Evolutionary conservation across 1,284 basidiomycete genomes (phyloP), one percentile per base, ranked within the genome.

Genomic region (Cryptococcus sp.): DNA sequence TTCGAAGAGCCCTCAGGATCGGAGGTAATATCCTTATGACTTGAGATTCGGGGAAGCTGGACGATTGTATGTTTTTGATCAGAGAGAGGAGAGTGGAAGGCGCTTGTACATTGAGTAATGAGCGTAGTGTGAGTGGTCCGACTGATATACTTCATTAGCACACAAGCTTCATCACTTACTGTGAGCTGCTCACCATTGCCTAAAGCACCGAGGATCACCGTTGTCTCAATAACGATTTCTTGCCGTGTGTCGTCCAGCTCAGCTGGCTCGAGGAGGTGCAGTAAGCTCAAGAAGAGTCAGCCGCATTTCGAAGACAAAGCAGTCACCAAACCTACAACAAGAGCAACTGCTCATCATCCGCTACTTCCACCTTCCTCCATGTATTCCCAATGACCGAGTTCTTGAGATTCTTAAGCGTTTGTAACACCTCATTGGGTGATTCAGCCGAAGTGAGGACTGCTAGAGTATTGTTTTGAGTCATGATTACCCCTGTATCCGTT

Each of bases 331-430:
- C 73, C 49, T 50, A 72, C 72, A 67, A 62, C 7, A 47, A 32
- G n/a, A 75, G 49, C 7, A 71, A 52, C 43, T 62, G 55, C 10
- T 67, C 63, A 57, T 72, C 68, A 46, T 70, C 63, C 1, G 70
- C 72, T 10, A 74, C 61, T 53, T 74, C 67, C 30, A 75, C 71
- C 64, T 77, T 77, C 59, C 70, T 73, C 68, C 67, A 67, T 1
- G 71, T 72, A 58, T 76, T 77, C 15, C 76, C 76, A 42, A 77
- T 76, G 56, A 77, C 64, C 31, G 64, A 60, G 59, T 77, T 76
- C 66, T 77, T 77, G 50, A 76, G 66, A 34, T 70, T 67, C 54
- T 75, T 77, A 52, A 77, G 66, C 11, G 57, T 52, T 5, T 37
- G 10, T n/a, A 41, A 41, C n/a, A 41, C 10, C 38, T 41, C 38